phyloP scores from a whole-genome alignment of 148 eudicot species.

The Rhododendron kiyosumense region DNA sequence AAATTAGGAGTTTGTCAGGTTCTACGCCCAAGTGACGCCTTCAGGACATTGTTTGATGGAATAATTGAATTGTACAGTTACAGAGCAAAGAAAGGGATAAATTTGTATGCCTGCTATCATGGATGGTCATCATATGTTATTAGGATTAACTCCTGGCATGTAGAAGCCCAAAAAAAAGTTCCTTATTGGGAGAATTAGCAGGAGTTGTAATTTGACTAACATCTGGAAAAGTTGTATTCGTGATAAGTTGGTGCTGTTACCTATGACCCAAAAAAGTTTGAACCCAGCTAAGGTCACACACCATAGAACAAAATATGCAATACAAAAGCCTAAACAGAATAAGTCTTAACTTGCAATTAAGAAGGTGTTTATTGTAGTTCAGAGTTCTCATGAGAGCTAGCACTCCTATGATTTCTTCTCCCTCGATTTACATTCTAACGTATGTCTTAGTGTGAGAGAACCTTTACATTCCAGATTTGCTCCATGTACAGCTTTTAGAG shows the following conservation, averaged over 20 bases:
- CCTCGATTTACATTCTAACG: background rate
- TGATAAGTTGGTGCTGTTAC: too few species aligned
- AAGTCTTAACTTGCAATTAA: background rate
- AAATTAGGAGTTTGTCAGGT: background rate
- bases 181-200: background rate
- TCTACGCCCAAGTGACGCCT: background rate
- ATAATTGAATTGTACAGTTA: background rate
- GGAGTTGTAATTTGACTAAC: background rate
- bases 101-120: background rate
- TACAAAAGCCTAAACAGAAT: background rate
- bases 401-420: background rate
- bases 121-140: background rate
- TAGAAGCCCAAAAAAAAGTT: background rate
- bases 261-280: too few species aligned
- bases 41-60: background rate
- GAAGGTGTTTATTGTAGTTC: background rate
- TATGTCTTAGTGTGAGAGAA: background rate
- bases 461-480: background rate
- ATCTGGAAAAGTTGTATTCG: background rate
- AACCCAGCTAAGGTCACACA: background rate
- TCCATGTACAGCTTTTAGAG: background rate
- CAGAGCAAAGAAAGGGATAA: background rate
- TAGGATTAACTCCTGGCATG: background rate
- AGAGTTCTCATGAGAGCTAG: background rate
- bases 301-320: background rate